phyloP scores from a whole-genome alignment of 495 filamentous ascomycete genomes.

The Antarctomyces pellizariae region DNA sequence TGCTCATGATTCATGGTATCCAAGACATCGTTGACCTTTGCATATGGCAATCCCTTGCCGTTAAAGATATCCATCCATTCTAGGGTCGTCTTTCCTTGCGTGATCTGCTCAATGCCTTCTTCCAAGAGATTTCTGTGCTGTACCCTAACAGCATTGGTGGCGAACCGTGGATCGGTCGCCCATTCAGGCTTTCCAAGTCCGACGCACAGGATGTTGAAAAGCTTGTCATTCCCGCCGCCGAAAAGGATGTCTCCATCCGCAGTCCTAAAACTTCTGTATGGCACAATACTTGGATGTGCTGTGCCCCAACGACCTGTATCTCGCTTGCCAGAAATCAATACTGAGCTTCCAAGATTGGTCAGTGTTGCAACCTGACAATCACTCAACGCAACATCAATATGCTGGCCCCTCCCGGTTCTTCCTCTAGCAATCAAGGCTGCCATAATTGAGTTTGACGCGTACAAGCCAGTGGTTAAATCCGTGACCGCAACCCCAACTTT shows the following conservation, averaged over 20 bases:
- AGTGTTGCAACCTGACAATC: constrained; percentile 90
- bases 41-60: constrained; percentile 82
- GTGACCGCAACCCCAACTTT: constrained; percentile 97
- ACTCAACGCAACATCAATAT: constrained; percentile 76
- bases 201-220: constrained; percentile 73
- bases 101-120: constrained; percentile 47
- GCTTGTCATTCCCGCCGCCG: constrained; percentile 79
- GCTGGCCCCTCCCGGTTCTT: constrained; percentile 54
- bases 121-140: constrained; percentile 57
- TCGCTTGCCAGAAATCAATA: constrained; percentile 66
- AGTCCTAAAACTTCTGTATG: constrained; percentile 84
- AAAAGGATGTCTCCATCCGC: constrained; percentile 76
- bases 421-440: constrained; percentile 58
- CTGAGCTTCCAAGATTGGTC: constrained; percentile 81
- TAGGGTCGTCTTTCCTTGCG: constrained; percentile 52
- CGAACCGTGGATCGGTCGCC: constrained; percentile 50
- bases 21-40: constrained; percentile 82
- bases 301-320: constrained; percentile 87
- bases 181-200: constrained; percentile 56
- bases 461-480: constrained; percentile 86
- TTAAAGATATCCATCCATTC: constrained; percentile 82
- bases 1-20: constrained; percentile 66
- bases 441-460: constrained; percentile 94
- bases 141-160: constrained; percentile 64
- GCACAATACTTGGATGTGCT: constrained; percentile 85